Conservation (phyloP, 1,284 basidiomycete genomes). For the Melampsora americana region DNA sequence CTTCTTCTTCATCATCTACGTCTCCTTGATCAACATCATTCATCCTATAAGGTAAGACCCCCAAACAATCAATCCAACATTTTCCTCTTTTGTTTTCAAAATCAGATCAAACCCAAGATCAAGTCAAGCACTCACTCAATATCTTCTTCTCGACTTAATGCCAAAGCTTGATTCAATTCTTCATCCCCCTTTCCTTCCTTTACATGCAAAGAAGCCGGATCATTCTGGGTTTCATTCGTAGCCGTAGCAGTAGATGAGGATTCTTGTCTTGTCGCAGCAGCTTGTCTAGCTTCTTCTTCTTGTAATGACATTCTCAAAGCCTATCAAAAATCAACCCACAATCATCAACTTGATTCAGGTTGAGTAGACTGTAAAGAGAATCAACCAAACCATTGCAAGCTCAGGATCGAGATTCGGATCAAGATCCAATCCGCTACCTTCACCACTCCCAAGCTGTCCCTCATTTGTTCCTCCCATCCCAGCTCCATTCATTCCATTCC, state of each 20-base stretch:
- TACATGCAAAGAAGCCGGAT: slow-evolving; percentile 44
- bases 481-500: slow-evolving; percentile 62
- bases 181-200: slow-evolving; percentile 50
- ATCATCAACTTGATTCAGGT: background rate
- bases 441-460: slow-evolving; percentile 54
- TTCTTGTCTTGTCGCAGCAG: slow-evolving; percentile 58
- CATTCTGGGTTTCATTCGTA: slow-evolving; percentile 49
- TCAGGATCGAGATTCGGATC: slow-evolving; percentile 95
- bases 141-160: slow-evolving; percentile 48
- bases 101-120: background rate
- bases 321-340: slow-evolving; percentile 56
- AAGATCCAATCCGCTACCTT: slow-evolving; percentile 74
- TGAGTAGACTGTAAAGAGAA: background rate
- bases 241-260: slow-evolving; percentile 54
- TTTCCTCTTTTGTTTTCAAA: background rate
- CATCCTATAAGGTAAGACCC: slow-evolving; percentile 50
- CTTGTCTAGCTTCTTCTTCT: slow-evolving; percentile 87
- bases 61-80: no score
- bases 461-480: slow-evolving; percentile 53
- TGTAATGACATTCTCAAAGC: slow-evolving; percentile 96
- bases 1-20: slow-evolving; percentile 57
- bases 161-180: slow-evolving; percentile 50
- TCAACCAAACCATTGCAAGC: slow-evolving; percentile 76
- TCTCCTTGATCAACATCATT: slow-evolving; percentile 52
- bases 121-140: slow-evolving; percentile 21